Evolutionary conservation across 2,329 filamentous ascomycete genomes (phyloP), one percentile per base, ranked within the genome.

Genomic region (Colletotrichum sp.): DNA sequence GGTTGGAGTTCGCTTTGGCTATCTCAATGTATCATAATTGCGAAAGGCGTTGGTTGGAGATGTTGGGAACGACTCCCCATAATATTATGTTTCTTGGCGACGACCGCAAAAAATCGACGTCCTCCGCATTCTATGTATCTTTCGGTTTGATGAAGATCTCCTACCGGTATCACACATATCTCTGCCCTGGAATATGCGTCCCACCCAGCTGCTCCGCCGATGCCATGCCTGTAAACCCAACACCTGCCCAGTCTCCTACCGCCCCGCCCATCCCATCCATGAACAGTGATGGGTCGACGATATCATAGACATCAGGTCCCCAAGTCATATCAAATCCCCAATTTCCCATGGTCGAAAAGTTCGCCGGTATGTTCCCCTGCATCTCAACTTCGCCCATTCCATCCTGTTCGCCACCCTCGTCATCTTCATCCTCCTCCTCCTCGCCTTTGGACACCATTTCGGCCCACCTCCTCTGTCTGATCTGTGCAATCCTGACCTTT

Each of bases 391-490:
- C 69, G 0, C 18, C 69, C 10, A 68, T 16, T 15, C 55, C 69
- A 21, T 32, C 55, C 8, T 28, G 24, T 12, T 16, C 55, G 18
- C 68, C 55, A 5, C 8, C 5, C 7, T 15, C 32, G 2, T 52
- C 34, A 12, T 34, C 72, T 3, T 32, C 36, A 8, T 39, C 32
- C 1, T 30, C 62, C 9, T 39, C 52, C 4, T 72, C 52, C 2
- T 16, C 32, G 1, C 28, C 60, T 16, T 39, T 49, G 0, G 86
- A 83, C 0, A 89, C 85, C 1, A 88, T 82, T 65, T 89, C 88
- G 0, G 87, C 84, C 86, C 87, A 90, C 18, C 85, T 83, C 67
- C 88, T 87, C 0, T 90, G 77, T 76, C 89, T 89, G 5, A 85
- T 82, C 8, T 85, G 85, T 1, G 87, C 87, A 39, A 90, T 86